A percentile compares a stretch with the other conserved stretches of the same genome.
phyloP scores from a whole-genome alignment of 1,284 basidiomycete species.

The Trametes sp. region DNA sequence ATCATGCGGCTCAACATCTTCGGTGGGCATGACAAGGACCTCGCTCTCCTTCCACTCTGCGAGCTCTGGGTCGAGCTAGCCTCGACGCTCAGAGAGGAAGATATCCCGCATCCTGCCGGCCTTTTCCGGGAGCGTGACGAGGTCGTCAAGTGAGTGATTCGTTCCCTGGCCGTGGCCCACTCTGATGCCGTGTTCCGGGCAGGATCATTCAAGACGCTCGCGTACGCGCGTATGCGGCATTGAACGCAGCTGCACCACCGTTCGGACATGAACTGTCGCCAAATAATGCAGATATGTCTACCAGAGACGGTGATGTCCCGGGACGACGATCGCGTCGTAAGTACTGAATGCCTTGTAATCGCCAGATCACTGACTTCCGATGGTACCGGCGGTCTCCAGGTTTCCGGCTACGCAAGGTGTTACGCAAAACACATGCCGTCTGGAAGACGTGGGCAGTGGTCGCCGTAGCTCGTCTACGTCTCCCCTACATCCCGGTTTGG shows the following conservation, averaged over 20 bases:
- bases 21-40: background rate
- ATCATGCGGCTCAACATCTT: background rate
- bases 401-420: background rate
- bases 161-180: background rate
- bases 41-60: background rate
- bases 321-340: background rate
- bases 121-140: background rate
- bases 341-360: background rate
- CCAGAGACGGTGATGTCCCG: too few species aligned
- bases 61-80: constrained; percentile 5
- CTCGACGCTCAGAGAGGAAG: background rate
- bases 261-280: background rate
- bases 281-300: too few species aligned
- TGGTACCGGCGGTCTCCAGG: too few species aligned
- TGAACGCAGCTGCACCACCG: background rate
- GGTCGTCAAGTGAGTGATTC: background rate
- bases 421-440: too few species aligned
- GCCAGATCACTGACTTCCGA: too few species aligned
- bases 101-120: constrained; percentile 1
- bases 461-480: too few species aligned
- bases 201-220: background rate
- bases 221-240: background rate
- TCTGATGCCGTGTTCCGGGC: background rate
- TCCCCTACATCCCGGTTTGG: too few species aligned
- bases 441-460: too few species aligned